A percentile compares a stretch with the other conserved stretches of the same genome.
phyloP scores from a whole-genome alignment of 192 early-diverging fungal genomes.

The Rhizophagus prolifer region DNA sequence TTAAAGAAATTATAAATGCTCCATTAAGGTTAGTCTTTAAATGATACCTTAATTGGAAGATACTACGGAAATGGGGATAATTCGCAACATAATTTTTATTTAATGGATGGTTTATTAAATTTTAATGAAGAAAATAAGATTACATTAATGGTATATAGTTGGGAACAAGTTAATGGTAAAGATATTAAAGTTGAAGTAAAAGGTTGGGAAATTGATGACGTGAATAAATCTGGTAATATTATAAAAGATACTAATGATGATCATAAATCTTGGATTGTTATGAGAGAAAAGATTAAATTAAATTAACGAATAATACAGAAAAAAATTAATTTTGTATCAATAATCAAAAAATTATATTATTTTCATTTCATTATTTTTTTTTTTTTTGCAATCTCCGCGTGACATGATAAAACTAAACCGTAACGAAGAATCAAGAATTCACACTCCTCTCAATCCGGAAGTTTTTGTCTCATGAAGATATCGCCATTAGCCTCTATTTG shows the following conservation, averaged over 20 bases:
- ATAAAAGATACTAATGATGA: constrained; percentile 5
- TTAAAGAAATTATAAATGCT: constrained; percentile 31
- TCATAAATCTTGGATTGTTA: constrained; percentile 23
- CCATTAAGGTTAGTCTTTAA: constrained; percentile 68
- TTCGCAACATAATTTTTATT: constrained; percentile 68
- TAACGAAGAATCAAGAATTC: no score
- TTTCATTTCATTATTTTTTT: no score
- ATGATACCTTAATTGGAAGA: constrained; percentile 64
- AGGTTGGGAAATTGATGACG: constrained; percentile 31
- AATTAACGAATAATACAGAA: not conserved
- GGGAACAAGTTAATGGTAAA: constrained; percentile 23
- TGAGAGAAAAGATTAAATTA: not conserved
- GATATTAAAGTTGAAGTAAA: constrained; percentile 24
- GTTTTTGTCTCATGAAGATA: no score
- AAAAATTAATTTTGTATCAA: no score
- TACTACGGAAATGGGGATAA: constrained; percentile 69
- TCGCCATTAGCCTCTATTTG: no score
- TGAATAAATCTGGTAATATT: constrained; percentile 22
- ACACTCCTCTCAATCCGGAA: no score
- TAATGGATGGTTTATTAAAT: constrained; percentile 56
- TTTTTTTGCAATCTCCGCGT: no score
- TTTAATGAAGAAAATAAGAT: constrained; percentile 40
- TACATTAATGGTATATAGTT: constrained; percentile 49
- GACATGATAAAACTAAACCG: no score
- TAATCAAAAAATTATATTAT: no score